phyloP scores from a whole-genome alignment of 129 eudicot genomes.

The Kitagawia praeruptora region DNA sequence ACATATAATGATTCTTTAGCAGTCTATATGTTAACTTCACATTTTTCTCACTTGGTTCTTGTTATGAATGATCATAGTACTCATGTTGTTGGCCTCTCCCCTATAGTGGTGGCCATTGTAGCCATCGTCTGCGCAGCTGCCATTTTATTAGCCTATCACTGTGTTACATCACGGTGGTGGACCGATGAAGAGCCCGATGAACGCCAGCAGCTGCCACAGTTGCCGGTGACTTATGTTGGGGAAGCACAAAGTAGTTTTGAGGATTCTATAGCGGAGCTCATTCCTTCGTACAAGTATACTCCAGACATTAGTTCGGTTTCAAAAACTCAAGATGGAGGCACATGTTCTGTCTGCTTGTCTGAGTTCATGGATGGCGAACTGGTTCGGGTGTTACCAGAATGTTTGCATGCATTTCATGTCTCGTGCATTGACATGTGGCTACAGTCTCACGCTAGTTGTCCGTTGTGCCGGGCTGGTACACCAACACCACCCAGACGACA shows the following conservation, averaged over 20 bases:
- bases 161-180: slow-evolving; percentile 3
- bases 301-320: slow-evolving; percentile 16
- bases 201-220: not conserved
- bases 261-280: slow-evolving; percentile 39
- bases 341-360: slow-evolving; percentile 43
- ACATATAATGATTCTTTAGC: not conserved
- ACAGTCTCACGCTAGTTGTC: slow-evolving; percentile 38
- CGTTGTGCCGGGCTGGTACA: slow-evolving; percentile 32
- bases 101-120: slow-evolving; percentile 8
- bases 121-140: slow-evolving; percentile 8
- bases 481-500: slow-evolving; percentile 7
- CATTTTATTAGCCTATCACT: slow-evolving; percentile 8
- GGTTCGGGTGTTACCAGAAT: slow-evolving; percentile 28
- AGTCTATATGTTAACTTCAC: not conserved
- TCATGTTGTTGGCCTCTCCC: not conserved
- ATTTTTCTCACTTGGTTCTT: too few species aligned
- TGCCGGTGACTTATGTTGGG: not conserved
- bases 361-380: slow-evolving; percentile 21
- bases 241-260: slow-evolving; percentile 24
- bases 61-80: slow-evolving; percentile 9
- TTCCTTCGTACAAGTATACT: slow-evolving; percentile 43
- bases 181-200: not conserved
- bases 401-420: slow-evolving; percentile 41
- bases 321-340: slow-evolving; percentile 20
- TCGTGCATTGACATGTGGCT: slow-evolving; percentile 49